Conservation (phyloP, 805 yeast genomes). For the Kuraishia piskuri region DNA sequence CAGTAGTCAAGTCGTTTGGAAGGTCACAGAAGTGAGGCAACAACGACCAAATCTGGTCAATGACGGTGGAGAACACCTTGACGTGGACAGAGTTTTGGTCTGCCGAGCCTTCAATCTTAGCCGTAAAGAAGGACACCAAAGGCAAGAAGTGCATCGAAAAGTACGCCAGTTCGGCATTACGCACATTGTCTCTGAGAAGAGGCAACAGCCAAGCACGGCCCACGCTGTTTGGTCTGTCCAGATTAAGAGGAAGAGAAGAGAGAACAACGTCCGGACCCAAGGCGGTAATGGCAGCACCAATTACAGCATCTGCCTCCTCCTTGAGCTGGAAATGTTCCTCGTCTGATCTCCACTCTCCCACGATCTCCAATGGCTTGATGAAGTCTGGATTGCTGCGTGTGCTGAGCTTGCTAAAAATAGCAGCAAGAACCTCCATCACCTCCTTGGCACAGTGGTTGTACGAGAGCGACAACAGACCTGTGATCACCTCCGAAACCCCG, state of each 20-base stretch:
- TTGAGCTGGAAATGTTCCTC: constrained; percentile 63
- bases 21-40: constrained; percentile 84
- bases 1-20: constrained; percentile 59
- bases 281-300: constrained; percentile 69
- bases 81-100: constrained; percentile 54
- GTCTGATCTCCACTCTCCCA: constrained; percentile 82
- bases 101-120: constrained; percentile 31
- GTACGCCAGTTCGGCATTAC: constrained; percentile 57
- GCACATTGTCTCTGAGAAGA: constrained; percentile 75
- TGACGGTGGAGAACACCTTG: constrained; percentile 75
- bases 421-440: constrained; percentile 58
- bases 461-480: constrained; percentile 57
- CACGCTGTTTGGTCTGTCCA: constrained; percentile 48
- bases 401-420: constrained; percentile 55
- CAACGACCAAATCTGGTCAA: constrained; percentile 89
- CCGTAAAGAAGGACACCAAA: constrained; percentile 42
- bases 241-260: constrained; percentile 67
- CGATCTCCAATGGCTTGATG: constrained; percentile 52
- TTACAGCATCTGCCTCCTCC: constrained; percentile 70
- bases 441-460: constrained; percentile 72
- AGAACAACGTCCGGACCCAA: constrained; percentile 85
- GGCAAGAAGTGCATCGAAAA: constrained; percentile 64
- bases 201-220: constrained; percentile 97
- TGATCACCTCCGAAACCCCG: constrained; percentile 41
- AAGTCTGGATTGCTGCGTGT: constrained; percentile 65